Conservation (phyloP, 257 asterid species). For the Solanum chiquidenum region DNA sequence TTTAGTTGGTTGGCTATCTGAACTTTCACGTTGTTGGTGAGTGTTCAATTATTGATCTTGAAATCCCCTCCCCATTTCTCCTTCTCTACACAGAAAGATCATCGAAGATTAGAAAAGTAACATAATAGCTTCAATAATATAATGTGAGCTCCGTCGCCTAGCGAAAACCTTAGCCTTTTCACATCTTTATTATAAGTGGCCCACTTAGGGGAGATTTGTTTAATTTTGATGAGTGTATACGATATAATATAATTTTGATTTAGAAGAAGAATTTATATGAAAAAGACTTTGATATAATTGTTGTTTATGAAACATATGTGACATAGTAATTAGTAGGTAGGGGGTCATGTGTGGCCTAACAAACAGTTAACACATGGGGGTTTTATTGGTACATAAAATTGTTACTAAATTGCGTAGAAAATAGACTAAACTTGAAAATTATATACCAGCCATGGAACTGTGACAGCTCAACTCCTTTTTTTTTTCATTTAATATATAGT, state of each 20-base stretch:
- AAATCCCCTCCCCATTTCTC: too few species aligned
- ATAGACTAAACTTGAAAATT: background rate
- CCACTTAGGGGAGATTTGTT: background rate
- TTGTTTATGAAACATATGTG: background rate
- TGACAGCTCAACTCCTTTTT: constrained; percentile 1
- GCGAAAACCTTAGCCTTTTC: background rate
- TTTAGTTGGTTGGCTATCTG: fast-evolving
- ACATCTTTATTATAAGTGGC: background rate
- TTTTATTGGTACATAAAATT: background rate
- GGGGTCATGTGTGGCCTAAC: constrained; percentile 5
- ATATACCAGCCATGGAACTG: background rate
- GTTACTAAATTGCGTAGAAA: background rate
- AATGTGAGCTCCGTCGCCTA: background rate
- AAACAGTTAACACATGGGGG: background rate
- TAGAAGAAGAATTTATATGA: background rate
- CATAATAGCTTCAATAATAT: background rate
- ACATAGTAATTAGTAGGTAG: background rate
- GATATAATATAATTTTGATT: background rate
- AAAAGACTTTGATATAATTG: background rate
- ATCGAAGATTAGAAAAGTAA: background rate
- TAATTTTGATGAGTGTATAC: background rate
- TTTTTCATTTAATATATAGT: background rate
- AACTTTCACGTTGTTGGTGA: too few species aligned
- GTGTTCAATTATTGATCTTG: too few species aligned
- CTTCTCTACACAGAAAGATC: background rate